Base-by-base conservation (phyloP, 352 stramenopile species). In the Albugo laibachii region DNA sequence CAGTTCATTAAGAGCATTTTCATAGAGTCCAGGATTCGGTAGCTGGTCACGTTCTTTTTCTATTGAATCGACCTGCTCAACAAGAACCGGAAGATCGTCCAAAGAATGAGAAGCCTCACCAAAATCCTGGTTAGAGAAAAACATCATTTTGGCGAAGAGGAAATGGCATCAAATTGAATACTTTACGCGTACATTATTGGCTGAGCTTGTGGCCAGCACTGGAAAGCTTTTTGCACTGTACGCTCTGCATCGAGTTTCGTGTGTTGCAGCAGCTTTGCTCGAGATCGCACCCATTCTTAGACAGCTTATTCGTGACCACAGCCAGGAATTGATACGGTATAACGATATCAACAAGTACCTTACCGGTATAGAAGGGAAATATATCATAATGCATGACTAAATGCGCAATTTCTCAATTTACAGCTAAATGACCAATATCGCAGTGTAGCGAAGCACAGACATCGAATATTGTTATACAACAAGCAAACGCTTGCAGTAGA, bases 1-100 rank as follows among this genome's bases (percentile, higher is more conserved):
- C 47, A 86, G 68, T 56, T 89, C 77, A 61, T 83, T 84, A 19
- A 72, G 73, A 15, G 74, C 66, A 56, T 82, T 87, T 58, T 91
- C 77, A 55, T 86, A 91, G 20, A 85, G 65, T 2, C 77, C 77
- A 13, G 77, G 77, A 65, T 87, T 84, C 19, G 77, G 75, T 51
- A 87, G 49, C 21, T 67, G 65, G 31, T 62, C 49, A 35, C 71
- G 69, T 45, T 84, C 67, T 42, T 77, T 71, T 57, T 89, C 77
- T 49, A 89, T 89, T 45, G 76, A 60, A 21, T 82, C 67, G 14
- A 89, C 72, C 49, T 85, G 73, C 53, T 86, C 66, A 67, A 89
- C 79, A 53, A 80, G 85, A 50, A 81, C 70, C 10, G 74, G 72
- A 34, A 80, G 49, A 11, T 85, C 59, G 20, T 52, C 51, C 12